These are phyloP conservation scores for Ophiosphaerella korrae DNA, from an alignment of 2,329 filamentous ascomycete genomes.

Conservation along the genomic window DNA sequence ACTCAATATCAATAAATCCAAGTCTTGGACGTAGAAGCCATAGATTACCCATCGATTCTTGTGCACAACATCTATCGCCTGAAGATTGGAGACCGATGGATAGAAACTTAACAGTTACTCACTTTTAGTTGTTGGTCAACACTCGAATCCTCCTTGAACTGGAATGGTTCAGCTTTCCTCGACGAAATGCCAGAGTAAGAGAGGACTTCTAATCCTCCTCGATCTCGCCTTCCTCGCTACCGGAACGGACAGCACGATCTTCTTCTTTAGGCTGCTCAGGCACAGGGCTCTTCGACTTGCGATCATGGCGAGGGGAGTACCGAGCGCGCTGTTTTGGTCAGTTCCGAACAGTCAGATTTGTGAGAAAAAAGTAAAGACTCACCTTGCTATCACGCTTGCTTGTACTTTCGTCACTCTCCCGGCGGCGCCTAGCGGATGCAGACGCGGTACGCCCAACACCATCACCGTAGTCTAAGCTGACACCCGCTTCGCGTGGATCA, in stretches of 20 bases:
- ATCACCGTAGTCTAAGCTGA: slow-evolving; percentile 90
- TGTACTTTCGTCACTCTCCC: slow-evolving; percentile 68
- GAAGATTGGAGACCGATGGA: too few relatives aligned
- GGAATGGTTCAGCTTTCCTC: background rate
- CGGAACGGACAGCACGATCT: slow-evolving; percentile 73
- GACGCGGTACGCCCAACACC: slow-evolving; percentile 56
- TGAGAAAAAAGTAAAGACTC: slow-evolving; percentile 15
- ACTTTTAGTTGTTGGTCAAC: background rate
- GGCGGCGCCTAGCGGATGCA: slow-evolving; percentile 68
- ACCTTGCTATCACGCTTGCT: slow-evolving; percentile 52
- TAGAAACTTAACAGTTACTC: background rate
- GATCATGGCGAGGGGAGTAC: slow-evolving; percentile 60
- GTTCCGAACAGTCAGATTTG: slow-evolving; percentile 4
- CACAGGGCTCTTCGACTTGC: slow-evolving; percentile 62
- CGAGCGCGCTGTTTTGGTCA: slow-evolving; percentile 49
- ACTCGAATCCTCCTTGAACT: background rate
- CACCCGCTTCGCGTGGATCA: slow-evolving; percentile 72
- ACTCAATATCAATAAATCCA: too few relatives aligned
- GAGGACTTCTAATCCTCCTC: slow-evolving; percentile 66
- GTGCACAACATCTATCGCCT: too few relatives aligned
- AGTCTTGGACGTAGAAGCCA: too few relatives aligned
- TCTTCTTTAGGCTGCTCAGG: slow-evolving; percentile 56
- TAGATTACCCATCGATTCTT: too few relatives aligned
- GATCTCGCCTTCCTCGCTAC: slow-evolving; percentile 97
- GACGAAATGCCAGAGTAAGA: slow-evolving; percentile 3